Evolutionary conservation across 2,329 filamentous ascomycete species (phyloP).

Genomic region (Cladorrhinum sp.): DNA sequence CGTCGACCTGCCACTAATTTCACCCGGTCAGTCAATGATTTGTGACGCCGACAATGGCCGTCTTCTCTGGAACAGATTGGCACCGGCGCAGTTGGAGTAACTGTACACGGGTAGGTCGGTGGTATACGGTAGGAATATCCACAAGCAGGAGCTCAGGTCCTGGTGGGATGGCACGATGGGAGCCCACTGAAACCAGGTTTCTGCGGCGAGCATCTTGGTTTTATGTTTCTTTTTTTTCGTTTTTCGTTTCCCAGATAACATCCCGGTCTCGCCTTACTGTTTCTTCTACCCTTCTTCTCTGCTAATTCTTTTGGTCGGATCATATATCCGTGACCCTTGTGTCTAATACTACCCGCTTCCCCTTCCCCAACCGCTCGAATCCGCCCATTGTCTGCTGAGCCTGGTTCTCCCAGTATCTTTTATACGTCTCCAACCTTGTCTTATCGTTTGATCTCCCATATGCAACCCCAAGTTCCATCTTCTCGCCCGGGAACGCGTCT

Average conservation of each 20-base stretch:
- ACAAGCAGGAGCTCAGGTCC: no score
- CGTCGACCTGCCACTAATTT: constrained; percentile 14
- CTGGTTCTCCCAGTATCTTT: constrained; percentile 1
- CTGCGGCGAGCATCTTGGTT: not conserved
- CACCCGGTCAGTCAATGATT: not conserved
- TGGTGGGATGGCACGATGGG: no score
- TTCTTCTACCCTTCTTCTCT: constrained; percentile 3
- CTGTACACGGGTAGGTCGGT: not conserved
- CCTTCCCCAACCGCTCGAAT: not conserved
- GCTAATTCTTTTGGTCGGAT: not conserved
- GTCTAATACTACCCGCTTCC: not conserved
- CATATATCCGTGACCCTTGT: not conserved
- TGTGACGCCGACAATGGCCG: not conserved
- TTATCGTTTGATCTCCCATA: constrained; percentile 3
- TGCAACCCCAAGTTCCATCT: not conserved
- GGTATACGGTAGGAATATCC: no score
- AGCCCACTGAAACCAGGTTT: not conserved
- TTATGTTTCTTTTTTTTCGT: not conserved
- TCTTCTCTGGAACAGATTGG: not conserved
- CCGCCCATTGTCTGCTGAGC: not conserved
- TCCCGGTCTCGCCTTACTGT: no score
- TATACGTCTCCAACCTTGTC: constrained; percentile 8
- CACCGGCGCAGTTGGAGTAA: not conserved
- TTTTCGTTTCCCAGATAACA: not conserved
- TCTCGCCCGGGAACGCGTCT: constrained; percentile 1